Conservation (phyloP, 176 grass and related monocot species). For the Triticum urartu region DNA sequence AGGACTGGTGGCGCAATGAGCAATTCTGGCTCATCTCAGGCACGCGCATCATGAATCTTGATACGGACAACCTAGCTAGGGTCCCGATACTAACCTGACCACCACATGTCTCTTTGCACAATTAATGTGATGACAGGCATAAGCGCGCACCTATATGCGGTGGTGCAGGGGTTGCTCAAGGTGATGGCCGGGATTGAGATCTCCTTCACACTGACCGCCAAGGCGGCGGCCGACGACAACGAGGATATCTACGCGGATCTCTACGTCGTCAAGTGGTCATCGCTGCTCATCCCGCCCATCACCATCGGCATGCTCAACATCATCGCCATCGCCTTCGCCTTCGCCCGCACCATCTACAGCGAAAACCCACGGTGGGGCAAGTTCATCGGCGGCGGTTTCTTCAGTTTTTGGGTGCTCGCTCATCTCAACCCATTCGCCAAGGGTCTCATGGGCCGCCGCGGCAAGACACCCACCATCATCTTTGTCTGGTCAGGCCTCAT, state of each 20-base stretch:
- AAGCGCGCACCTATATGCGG: constrained; percentile 29
- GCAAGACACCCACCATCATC: constrained; percentile 32
- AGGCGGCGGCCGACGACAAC: constrained; percentile 17
- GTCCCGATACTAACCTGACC: neutral
- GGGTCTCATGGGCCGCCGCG: constrained; percentile 30
- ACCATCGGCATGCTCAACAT: constrained; percentile 36
- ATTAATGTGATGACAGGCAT: neutral
- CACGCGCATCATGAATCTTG: neutral
- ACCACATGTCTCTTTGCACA: neutral
- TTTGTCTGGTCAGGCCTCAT: constrained; percentile 35
- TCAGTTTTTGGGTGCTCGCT: constrained; percentile 37
- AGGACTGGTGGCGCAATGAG: constrained; percentile 98
- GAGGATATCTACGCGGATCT: constrained; percentile 28
- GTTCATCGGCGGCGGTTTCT: constrained; percentile 32
- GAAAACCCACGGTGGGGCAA: constrained; percentile 27
- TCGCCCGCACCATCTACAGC: constrained; percentile 27
- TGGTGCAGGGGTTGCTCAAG: constrained; percentile 33
- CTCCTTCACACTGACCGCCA: constrained; percentile 34
- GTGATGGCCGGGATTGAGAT: constrained; percentile 39
- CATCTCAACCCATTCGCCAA: constrained; percentile 37
- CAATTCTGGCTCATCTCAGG: constrained; percentile 89
- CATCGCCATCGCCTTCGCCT: constrained; percentile 31
- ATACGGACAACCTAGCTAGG: neutral
- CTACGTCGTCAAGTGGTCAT: constrained; percentile 34
- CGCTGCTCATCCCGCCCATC: constrained; percentile 29